Evolutionary conservation across 2,329 filamentous ascomycete genomes (phyloP), one percentile per base, ranked within the genome.

Genomic region (Monosporascus cannonballus): DNA sequence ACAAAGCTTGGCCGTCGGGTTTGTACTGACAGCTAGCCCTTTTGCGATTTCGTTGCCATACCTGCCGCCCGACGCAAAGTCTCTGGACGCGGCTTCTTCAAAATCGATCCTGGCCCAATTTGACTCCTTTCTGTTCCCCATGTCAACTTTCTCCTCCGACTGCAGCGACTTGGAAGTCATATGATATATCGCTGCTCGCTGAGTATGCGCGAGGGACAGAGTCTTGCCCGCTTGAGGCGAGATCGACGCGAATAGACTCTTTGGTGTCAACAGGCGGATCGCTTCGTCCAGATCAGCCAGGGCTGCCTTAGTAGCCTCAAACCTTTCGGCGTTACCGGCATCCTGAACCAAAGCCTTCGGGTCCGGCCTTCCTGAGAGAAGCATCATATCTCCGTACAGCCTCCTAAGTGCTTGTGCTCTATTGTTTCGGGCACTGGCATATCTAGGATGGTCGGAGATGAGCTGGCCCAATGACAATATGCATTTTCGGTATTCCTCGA

Each of bases 341-440:
- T 69, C 62, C 17, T 63, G 64, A 8, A 78, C 64, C 45, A 82
- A 66, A 25, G 73, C 75, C 59, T 67, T 71, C 6, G 69, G 63
- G 46, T 67, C 67, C 0, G 65, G 63, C 15, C 69, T 70, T 24
- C 70, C 65, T 24, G 67, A 60, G 37, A 83, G 66, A 22, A 86
- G 69, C 63, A 84, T 73, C 2, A 73, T 70, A 62, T 87, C 84
- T 11, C 84, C 85, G 56, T 86, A 83, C 52, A 84, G 69, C 47
- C 85, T 73, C 22, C 86, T 73, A 30, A 79, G 61, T 8, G 85
- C 77, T 67, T 92, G 89, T 3, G 85, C 88, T 48, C 87, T 78
- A 68, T 93, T 92, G 66, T 90, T 87, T 53, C 83, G 79, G 6
- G 84, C 86, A 57, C 85, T 89, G 22, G 87, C 86, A 67, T 92